Conservation (phyloP, 768 basidiomycete genomes). For the Stropharia rugosoannulata region DNA sequence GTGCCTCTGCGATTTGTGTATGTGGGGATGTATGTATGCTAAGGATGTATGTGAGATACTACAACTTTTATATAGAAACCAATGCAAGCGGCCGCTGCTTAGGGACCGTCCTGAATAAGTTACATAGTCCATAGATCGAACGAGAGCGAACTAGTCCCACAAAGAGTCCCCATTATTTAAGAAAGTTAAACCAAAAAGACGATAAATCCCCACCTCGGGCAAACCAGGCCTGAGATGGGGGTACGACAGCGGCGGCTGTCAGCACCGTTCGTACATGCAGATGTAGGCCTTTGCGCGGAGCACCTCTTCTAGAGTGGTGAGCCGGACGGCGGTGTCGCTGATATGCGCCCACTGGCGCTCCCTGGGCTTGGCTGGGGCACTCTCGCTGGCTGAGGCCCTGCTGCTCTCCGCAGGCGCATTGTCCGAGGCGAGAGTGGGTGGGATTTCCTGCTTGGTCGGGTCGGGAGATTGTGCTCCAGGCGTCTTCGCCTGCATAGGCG, state of each 20-base stretch:
- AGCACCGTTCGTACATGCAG: conserved; percentile 87
- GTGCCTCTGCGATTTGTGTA: too few species aligned
- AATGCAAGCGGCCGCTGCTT: too few species aligned
- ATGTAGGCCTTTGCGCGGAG: conserved; percentile 90
- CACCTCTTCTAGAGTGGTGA: conserved; percentile 84
- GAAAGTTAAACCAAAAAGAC: too few species aligned
- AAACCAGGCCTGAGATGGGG: background rate
- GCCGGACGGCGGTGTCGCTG: conserved; percentile 84
- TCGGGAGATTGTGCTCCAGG: background rate
- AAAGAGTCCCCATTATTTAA: too few species aligned
- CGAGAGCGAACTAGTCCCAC: too few species aligned
- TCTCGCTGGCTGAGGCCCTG: background rate
- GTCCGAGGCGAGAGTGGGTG: background rate
- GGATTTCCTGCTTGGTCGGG: background rate
- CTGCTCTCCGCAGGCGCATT: conserved; percentile 2
- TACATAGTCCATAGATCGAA: too few species aligned
- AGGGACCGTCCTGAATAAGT: too few species aligned
- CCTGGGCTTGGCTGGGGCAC: conserved; percentile 12
- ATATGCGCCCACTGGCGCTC: conserved; percentile 86
- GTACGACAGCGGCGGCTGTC: conserved; percentile 4
- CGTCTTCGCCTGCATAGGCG: conserved; percentile 4
- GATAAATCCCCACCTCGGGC: too few species aligned
- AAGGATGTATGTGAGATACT: too few species aligned
- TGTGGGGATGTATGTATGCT: too few species aligned
- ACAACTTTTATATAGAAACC: too few species aligned